Conservation (phyloP, 768 basidiomycete species). For the Cystofilobasidium capitatum region DNA sequence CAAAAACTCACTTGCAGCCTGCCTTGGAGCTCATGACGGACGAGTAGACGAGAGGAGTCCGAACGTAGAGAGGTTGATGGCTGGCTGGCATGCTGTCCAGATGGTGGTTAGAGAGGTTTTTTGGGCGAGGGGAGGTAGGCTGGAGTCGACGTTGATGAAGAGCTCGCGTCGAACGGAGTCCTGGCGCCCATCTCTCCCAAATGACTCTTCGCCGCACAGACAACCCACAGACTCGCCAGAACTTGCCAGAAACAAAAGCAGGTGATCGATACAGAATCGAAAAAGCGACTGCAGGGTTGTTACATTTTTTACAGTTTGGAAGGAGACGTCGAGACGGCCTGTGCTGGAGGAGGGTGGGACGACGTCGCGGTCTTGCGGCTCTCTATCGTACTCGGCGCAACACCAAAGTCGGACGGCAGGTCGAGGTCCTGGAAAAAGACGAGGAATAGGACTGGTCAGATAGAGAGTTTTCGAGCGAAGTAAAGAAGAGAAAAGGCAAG, state of each 20-base stretch:
- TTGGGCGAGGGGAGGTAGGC: no score
- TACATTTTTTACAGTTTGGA: neutral
- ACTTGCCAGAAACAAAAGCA: no score
- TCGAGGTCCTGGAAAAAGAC: constrained; percentile 3
- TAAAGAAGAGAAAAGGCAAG: neutral
- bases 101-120: no score
- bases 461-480: neutral
- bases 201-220: no score
- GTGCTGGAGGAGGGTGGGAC: neutral
- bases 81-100: no score
- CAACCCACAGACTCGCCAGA: no score
- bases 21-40: neutral
- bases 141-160: no score
- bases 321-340: neutral
- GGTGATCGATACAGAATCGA: no score
- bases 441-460: neutral
- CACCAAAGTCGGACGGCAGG: neutral
- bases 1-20: neutral
- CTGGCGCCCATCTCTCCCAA: no score
- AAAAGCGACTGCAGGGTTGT: no score
- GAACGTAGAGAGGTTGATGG: neutral
- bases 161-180: no score
- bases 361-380: neutral
- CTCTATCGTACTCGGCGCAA: neutral
- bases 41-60: neutral